Evolutionary conservation across 257 asterid species (phyloP).

Genomic region (Plantago ovata): DNA sequence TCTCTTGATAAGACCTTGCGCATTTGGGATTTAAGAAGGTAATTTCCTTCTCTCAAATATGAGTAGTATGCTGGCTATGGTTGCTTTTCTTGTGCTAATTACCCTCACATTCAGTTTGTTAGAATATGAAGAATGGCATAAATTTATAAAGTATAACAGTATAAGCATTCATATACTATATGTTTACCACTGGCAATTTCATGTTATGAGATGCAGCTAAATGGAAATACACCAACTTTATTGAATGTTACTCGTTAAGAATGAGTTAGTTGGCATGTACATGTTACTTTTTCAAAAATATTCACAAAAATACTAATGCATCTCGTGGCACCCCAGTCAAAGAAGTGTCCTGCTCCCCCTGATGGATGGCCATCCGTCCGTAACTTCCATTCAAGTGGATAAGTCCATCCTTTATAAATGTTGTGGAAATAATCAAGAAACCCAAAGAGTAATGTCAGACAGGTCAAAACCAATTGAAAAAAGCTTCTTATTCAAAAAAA

Average conservation of each 20-base stretch:
- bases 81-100: not conserved
- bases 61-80: not conserved
- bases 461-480: no score
- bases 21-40: conserved; percentile 98
- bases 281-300: not conserved
- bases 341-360: no score
- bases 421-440: no score
- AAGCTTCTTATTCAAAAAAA: no score
- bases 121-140: conserved; percentile 8
- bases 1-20: conserved; percentile 83
- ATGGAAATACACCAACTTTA: conserved; percentile 9
- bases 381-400: no score
- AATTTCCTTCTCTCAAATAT: conserved; percentile 2
- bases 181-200: conserved; percentile 3
- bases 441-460: no score
- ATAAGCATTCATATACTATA: conserved; percentile 11
- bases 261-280: conserved; percentile 8
- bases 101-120: conserved; percentile 1
- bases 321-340: no score
- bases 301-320: conserved; percentile 1
- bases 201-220: conserved; percentile 3
- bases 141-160: conserved; percentile 5
- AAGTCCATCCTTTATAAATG: no score
- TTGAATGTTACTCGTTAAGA: not conserved
- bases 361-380: no score